These are phyloP conservation scores for Sugiyamaella grinbergsii DNA, from an alignment of 1,139 yeast species.

Conservation along the genomic window DNA sequence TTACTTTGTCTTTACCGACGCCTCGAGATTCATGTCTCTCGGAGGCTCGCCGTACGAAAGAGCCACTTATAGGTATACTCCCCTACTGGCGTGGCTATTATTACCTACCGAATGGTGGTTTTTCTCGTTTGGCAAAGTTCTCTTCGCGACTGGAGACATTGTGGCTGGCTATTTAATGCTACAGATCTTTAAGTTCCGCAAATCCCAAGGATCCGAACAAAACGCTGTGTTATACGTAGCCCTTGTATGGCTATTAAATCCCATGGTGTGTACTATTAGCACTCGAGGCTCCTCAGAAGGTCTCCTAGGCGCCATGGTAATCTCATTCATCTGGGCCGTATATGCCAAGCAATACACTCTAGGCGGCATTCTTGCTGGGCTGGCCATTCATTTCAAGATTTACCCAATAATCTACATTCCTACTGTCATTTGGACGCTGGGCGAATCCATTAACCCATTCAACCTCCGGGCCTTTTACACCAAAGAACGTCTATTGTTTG, in stretches of 20 bases:
- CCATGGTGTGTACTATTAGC: constrained; percentile 92
- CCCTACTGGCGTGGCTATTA: constrained; percentile 80
- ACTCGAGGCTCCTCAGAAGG: constrained; percentile 96
- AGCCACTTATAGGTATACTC: constrained; percentile 92
- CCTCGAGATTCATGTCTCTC: constrained; percentile 66
- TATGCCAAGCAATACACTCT: constrained; percentile 47
- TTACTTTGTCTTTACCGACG: constrained; percentile 90
- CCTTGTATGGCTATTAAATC: constrained; percentile 84
- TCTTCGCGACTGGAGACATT: constrained; percentile 78
- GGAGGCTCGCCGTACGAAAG: constrained; percentile 76
- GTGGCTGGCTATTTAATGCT: constrained; percentile 73
- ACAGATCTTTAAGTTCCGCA: constrained; percentile 45
- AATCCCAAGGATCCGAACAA: constrained; percentile 34
- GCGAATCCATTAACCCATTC: constrained; percentile 24
- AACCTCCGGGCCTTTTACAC: constrained; percentile 46
- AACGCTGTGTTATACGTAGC: constrained; percentile 48
- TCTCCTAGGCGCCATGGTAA: constrained; percentile 73
- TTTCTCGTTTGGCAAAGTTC: constrained; percentile 72
- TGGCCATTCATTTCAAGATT: constrained; percentile 85
- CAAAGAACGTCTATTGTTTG: constrained; percentile 50
- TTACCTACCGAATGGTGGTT: constrained; percentile 59
- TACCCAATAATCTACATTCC: constrained; percentile 87
- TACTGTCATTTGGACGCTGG: constrained; percentile 48
- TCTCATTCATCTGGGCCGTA: constrained; percentile 55
- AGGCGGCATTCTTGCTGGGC: constrained; percentile 68